phyloP scores from a whole-genome alignment of 129 eudicot species.

The Silybum marianum region DNA sequence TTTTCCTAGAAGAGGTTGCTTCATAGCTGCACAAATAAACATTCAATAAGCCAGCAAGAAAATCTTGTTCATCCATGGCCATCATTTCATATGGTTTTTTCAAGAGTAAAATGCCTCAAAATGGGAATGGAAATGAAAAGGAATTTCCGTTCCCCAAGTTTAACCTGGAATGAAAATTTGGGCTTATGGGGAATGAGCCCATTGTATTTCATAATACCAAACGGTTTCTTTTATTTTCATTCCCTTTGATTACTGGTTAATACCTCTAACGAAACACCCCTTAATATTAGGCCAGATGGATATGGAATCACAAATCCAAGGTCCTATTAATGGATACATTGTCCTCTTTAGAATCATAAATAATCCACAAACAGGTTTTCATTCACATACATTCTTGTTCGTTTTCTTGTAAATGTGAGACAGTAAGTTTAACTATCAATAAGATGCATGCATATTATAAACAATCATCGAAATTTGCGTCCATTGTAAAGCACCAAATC shows the following conservation, averaged over 20 bases:
- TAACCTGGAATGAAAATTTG: no score
- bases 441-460: neutral
- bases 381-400: neutral
- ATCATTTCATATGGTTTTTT: slow-evolving; percentile 3
- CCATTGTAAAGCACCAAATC: neutral
- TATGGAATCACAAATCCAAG: neutral
- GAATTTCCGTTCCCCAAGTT: no score
- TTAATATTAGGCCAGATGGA: neutral
- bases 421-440: neutral
- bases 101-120: neutral
- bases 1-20: slow-evolving; percentile 90
- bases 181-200: no score
- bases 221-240: no score
- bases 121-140: neutral
- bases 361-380: neutral
- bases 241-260: no score
- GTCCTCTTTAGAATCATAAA: neutral
- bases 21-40: slow-evolving; percentile 70
- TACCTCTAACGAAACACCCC: no score
- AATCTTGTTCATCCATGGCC: neutral
- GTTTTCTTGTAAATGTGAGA: neutral
- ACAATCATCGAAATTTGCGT: neutral
- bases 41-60: neutral
- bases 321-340: neutral
- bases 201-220: no score